These are phyloP conservation scores for Pseudomonodictys pantanalensis DNA, from an alignment of 495 filamentous ascomycete species.

Conservation along the genomic window DNA sequence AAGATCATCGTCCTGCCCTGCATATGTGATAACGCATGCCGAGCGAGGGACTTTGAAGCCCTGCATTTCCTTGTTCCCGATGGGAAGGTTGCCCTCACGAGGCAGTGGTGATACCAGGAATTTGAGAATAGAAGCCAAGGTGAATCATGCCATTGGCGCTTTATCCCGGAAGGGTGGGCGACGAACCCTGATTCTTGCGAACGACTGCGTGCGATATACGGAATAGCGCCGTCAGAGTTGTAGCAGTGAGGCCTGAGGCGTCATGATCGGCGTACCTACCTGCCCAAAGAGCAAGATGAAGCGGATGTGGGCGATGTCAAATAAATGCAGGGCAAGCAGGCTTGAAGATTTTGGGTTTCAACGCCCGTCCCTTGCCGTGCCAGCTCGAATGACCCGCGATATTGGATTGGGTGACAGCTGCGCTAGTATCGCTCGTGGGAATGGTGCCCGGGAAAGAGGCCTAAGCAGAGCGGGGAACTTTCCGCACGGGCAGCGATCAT, in stretches of 20 bases:
- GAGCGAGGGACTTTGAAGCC: too few relatives aligned
- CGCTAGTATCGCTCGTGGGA: not conserved
- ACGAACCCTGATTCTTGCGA: not conserved
- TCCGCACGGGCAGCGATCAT: slow-evolving; percentile 10
- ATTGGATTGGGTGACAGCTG: slow-evolving; percentile 15
- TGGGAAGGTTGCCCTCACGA: too few relatives aligned
- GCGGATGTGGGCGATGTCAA: not conserved
- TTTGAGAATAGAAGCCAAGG: too few relatives aligned
- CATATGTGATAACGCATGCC: too few relatives aligned
- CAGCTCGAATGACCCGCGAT: not conserved
- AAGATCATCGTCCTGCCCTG: too few relatives aligned
- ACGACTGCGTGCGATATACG: too few relatives aligned
- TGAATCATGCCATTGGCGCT: too few relatives aligned
- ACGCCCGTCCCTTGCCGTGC: not conserved
- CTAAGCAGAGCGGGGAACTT: slow-evolving; percentile 11
- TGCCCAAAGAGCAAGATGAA: not conserved
- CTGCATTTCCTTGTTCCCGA: too few relatives aligned
- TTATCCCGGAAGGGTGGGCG: not conserved
- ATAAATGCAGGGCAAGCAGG: not conserved
- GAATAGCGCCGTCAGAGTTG: not conserved
- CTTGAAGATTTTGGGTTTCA: slow-evolving; percentile 1
- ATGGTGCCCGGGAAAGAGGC: slow-evolving; percentile 6
- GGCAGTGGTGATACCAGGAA: too few relatives aligned
- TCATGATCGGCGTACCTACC: slow-evolving; percentile 18
- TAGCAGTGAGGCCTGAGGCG: slow-evolving; percentile 10